These are phyloP conservation scores for Vigna mungo DNA, from an alignment of 306 rosid species.

Conservation along the genomic window DNA sequence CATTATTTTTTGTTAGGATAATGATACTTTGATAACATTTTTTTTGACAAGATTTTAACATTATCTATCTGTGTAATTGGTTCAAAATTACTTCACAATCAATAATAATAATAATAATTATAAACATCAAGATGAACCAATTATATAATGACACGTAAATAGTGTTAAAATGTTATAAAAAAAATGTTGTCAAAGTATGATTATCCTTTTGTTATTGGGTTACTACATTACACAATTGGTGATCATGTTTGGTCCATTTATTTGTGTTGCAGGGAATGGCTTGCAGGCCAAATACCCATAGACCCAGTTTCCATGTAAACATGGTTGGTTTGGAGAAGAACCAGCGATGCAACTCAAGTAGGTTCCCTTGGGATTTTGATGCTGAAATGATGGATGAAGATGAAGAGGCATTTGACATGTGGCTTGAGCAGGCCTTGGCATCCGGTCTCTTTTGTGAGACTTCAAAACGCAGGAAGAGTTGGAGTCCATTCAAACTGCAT, in stretches of 20 bases:
- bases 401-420: constrained; percentile 87
- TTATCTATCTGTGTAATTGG: too few relatives aligned
- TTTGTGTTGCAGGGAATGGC: constrained; percentile 84
- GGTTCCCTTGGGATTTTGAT: constrained; percentile 95
- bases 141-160: too few relatives aligned
- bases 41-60: too few relatives aligned
- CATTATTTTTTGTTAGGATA: too few relatives aligned
- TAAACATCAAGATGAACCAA: too few relatives aligned
- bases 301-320: constrained; percentile 97
- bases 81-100: too few relatives aligned
- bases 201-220: too few relatives aligned
- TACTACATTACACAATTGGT: not conserved
- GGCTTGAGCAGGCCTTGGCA: constrained; percentile 99
- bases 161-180: too few relatives aligned
- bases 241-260: too few relatives aligned
- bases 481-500: constrained; percentile 94
- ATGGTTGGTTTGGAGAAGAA: constrained; percentile 97
- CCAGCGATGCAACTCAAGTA: constrained; percentile 76
- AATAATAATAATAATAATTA: too few relatives aligned
- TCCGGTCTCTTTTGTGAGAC: constrained; percentile 90
- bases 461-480: constrained; percentile 92
- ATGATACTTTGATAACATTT: too few relatives aligned
- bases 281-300: constrained; percentile 94
- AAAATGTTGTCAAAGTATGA: too few relatives aligned
- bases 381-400: constrained; percentile 98